Conservation (phyloP, 2,329 filamentous ascomycete species). For the Colletotrichum endophyticum region DNA sequence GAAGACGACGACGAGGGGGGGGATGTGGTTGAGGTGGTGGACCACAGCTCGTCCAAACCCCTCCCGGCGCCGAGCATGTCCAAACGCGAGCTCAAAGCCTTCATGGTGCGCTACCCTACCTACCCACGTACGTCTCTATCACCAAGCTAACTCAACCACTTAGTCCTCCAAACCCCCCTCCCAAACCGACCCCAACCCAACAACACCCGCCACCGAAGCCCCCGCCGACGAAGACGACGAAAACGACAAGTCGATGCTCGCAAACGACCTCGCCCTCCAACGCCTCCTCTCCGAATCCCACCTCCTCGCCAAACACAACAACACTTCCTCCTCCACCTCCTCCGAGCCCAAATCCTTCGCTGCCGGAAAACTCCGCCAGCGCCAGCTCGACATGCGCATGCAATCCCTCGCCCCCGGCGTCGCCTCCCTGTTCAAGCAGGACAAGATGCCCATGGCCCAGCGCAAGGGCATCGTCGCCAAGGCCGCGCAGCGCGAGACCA, state of each 20-base stretch:
- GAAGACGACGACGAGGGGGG: conserved; percentile 28
- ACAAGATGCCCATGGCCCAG: conserved; percentile 88
- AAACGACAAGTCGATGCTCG: conserved; percentile 73
- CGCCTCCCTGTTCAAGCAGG: conserved; percentile 72
- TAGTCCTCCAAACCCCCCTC: conserved; percentile 56
- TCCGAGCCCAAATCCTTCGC: conserved; percentile 48
- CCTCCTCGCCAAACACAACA: conserved; percentile 64
- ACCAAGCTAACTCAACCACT: background rate
- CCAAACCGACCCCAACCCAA: conserved; percentile 28
- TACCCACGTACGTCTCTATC: conserved; percentile 10
- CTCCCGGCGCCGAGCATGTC: conserved; percentile 52
- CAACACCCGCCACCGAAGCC: conserved; percentile 24
- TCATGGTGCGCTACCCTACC: conserved; percentile 63
- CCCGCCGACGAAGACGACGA: conserved; percentile 49
- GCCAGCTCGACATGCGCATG: conserved; percentile 83
- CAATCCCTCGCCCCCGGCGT: conserved; percentile 61
- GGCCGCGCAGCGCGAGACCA: conserved; percentile 67
- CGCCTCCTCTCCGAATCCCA: conserved; percentile 91
- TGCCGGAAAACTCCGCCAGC: conserved; percentile 75
- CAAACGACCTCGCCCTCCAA: conserved; percentile 92
- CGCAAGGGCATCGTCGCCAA: conserved; percentile 84
- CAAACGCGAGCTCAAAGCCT: conserved; percentile 76
- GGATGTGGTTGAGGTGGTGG: conserved; percentile 62
- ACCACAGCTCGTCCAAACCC: conserved; percentile 53
- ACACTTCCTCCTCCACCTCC: conserved; percentile 42